phyloP scores from a whole-genome alignment of 2,329 filamentous ascomycete genomes.

The Cladosporium austrohemisphaericum region DNA sequence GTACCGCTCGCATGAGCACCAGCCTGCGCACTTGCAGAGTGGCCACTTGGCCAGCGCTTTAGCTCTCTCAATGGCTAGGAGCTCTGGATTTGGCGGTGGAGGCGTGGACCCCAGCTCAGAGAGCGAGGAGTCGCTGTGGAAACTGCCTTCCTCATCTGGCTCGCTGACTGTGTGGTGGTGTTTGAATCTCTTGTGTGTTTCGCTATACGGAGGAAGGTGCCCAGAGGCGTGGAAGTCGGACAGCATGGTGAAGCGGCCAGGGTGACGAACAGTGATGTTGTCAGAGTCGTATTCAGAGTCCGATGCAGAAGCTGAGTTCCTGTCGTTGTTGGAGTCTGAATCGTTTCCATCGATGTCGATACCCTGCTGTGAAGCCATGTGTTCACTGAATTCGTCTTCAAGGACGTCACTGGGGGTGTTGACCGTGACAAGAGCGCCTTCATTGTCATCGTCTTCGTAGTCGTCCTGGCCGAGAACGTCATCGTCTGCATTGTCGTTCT shows the following conservation, averaged over 20 bases:
- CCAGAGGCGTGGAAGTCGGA: neutral
- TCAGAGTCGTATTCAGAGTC: slow-evolving; percentile 7
- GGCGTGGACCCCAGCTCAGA: slow-evolving; percentile 6
- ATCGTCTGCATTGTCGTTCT: no score
- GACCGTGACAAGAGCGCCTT: neutral
- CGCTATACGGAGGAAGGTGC: no score
- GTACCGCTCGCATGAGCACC: slow-evolving; percentile 12
- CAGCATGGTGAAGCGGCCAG: neutral
- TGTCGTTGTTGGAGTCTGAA: neutral
- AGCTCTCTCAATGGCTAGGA: neutral
- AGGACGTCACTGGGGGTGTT: neutral
- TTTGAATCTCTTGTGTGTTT: no score
- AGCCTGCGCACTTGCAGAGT: slow-evolving; percentile 3
- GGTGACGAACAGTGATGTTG: neutral
- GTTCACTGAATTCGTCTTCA: neutral
- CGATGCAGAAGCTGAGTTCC: neutral
- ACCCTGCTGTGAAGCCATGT: neutral
- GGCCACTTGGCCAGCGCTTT: neutral
- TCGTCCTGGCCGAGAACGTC: neutral
- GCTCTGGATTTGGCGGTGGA: neutral
- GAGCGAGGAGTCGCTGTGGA: neutral
- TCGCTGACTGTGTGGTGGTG: slow-evolving; percentile 2
- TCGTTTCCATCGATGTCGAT: neutral
- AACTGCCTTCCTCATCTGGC: neutral
- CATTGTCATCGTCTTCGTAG: neutral